These are phyloP conservation scores for Carpinus fangiana DNA, from an alignment of 306 rosid genomes.

Conservation along the genomic window DNA sequence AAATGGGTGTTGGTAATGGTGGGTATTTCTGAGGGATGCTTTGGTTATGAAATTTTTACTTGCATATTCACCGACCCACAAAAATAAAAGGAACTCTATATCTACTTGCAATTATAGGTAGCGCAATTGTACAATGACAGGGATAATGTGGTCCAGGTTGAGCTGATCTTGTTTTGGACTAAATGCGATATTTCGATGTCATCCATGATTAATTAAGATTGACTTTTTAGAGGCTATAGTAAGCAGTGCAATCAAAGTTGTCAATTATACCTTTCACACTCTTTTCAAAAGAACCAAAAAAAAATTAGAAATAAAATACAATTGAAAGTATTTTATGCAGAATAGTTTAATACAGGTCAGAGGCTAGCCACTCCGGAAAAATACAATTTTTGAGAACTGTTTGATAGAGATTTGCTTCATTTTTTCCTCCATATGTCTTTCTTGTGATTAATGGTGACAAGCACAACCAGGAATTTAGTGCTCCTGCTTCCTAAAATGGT, in stretches of 20 bases:
- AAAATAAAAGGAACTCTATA: too few relatives aligned
- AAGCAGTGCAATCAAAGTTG: constrained; percentile 7
- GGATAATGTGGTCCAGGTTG: constrained; percentile 45
- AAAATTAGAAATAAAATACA: constrained; percentile 19
- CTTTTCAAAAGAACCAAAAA: not conserved
- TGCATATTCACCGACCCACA: too few relatives aligned
- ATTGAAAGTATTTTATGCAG: constrained; percentile 20
- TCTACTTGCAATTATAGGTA: not conserved
- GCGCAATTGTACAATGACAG: constrained; percentile 14
- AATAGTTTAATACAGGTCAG: constrained; percentile 15
- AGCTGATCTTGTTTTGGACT: constrained; percentile 15
- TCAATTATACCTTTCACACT: not conserved
- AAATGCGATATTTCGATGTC: constrained; percentile 22
- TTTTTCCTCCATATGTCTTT: constrained; percentile 34
- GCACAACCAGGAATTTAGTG: constrained; percentile 67
- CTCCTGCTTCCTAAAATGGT: constrained; percentile 48
- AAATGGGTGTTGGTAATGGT: constrained; percentile 21
- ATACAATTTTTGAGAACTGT: constrained; percentile 33
- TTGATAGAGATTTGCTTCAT: constrained; percentile 45
- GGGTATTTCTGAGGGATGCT: constrained; percentile 2
- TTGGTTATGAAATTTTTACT: too few relatives aligned
- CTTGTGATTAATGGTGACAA: constrained; percentile 51
- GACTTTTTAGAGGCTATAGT: constrained; percentile 14
- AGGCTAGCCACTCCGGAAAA: constrained; percentile 46
- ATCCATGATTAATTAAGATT: constrained; percentile 31